Evolutionary conservation across 495 filamentous ascomycete species (phyloP), one percentile per base, ranked within the genome.

Genomic region (Daldinia caldariorum): DNA sequence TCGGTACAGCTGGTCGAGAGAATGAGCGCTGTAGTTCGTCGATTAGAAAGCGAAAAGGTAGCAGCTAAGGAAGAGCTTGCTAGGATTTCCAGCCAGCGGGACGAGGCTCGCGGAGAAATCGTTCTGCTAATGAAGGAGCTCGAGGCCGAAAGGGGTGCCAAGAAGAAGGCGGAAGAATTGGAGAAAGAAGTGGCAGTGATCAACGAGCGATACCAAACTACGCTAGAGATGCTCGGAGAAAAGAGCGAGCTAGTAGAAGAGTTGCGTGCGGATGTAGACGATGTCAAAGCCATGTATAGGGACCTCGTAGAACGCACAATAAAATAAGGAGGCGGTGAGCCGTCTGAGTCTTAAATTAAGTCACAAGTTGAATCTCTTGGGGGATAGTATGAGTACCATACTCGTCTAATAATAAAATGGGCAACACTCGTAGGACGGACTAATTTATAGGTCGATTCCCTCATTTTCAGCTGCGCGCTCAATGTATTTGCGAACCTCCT

Each of bases 1-100:
- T 94, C 91, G 3, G 94, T 99, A 3, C 95, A 98, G 78, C 86
- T 99, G 0, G 93, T 99, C 5, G 95, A 98, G 79, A 90, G 96
- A 49, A 97, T 99, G 94, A 93, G 90, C 68, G 92, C 94, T 38
- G 91, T 93, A 1, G 92, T 99, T 22, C 90, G 95, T 31, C 87
- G 94, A 4, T 83, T 99, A 0, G 96, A 98, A 75, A 92, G 89
- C 66, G 96, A 98, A 73, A 94, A 94, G 71, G 90, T 93, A 16
- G 90, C 89, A 4, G 87, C 87, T 22, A 90, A 90, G 74, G 95
- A 98, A 70, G 96, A 98, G 74, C 82, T 97, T 55, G 83, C 87
- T 0, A 84, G 94, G 37, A 86, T 97, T 14, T 87, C 89, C 9
- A 80, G 85, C 45, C 95, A 98, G 78, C 86, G 96, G 18, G 95